Base-by-base conservation (phyloP, 2,329 filamentous ascomycete species). In the Fusarium coffeatum region DNA sequence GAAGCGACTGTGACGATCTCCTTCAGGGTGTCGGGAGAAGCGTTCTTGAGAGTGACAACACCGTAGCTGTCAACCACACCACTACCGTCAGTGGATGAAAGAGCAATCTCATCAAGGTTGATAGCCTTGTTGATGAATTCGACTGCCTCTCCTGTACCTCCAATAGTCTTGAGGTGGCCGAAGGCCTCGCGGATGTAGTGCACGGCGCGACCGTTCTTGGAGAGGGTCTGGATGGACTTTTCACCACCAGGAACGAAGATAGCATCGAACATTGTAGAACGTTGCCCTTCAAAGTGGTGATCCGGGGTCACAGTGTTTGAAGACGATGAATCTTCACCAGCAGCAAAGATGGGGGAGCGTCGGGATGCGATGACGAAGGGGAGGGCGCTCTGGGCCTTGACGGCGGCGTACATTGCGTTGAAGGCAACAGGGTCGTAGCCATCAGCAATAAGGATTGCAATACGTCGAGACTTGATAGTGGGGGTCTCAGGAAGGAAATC, bases 141-240 rank as follows among this genome's bases (percentile, higher is more conserved):
- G 1, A 93, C 87, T 0, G 85, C 92, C 76, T 94, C 92, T 1
- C 91, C 92, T 0, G 90, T 91, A 0, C 90, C 93, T 3, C 89
- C 93, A 25, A 96, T 91, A 3, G 92, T 83, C 83, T 96, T 96
- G 53, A 94, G 84, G 68, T 96, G 93, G 0, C 92, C 92, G 72
- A 95, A 96, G 0, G 92, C 90, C 78, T 96, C 93, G 4, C 91
- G 87, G 6, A 95, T 81, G 88, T 91, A 96, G 81, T 95, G 90
- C 3, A 92, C 76, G 0, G 91, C 91, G 20, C 92, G 89, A 0
- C 93, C 92, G 65, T 86, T 93, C 82, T 89, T 88, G 59, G 85
- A 81, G 0, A 96, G 85, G 0, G 88, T 88, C 55, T 86, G 81
- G 46, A 92, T 80, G 1, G 88, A 88, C 60, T 89, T 83, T 1